phyloP scores from a whole-genome alignment of 257 asterid genomes.

The Leptodermis oblonga region DNA sequence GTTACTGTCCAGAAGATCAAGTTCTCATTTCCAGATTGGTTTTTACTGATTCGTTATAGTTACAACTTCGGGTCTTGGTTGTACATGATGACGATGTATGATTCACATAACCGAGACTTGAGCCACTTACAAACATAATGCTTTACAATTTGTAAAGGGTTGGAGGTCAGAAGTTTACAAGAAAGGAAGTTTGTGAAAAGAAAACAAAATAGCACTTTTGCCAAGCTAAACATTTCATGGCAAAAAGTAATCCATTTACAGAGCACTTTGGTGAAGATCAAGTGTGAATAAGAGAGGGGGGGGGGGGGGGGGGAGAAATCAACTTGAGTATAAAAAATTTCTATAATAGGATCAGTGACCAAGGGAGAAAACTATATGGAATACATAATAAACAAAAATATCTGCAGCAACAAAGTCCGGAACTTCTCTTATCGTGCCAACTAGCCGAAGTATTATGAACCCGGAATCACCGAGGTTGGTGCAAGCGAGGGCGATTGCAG shows the following conservation, averaged over 20 bases:
- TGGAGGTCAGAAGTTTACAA: constrained; percentile 3
- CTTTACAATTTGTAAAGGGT: neutral
- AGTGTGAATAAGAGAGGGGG: neutral
- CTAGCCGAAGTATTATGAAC: constrained; percentile 11
- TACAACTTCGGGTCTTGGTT: too few species aligned
- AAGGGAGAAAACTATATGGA: constrained; percentile 2
- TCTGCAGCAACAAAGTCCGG: neutral
- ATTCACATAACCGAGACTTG: too few species aligned
- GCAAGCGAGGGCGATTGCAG: constrained; percentile 88
- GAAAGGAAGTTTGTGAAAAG: neutral
- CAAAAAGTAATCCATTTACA: constrained; percentile 10
- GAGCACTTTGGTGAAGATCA: neutral
- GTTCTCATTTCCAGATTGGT: neutral
- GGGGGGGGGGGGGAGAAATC: too few species aligned
- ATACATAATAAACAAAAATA: neutral
- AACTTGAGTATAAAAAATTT: neutral
- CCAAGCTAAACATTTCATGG: neutral
- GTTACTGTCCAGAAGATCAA: neutral
- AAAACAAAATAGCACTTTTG: neutral
- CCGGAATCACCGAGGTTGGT: constrained; percentile 52
- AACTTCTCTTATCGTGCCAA: neutral
- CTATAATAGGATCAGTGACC: constrained; percentile 1
- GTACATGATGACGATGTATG: too few species aligned
- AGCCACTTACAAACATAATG: neutral
- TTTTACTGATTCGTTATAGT: neutral